Evolutionary conservation across 176 grass and related monocot species (phyloP).

Genomic region (barley (Hordeum vulgare)): DNA sequence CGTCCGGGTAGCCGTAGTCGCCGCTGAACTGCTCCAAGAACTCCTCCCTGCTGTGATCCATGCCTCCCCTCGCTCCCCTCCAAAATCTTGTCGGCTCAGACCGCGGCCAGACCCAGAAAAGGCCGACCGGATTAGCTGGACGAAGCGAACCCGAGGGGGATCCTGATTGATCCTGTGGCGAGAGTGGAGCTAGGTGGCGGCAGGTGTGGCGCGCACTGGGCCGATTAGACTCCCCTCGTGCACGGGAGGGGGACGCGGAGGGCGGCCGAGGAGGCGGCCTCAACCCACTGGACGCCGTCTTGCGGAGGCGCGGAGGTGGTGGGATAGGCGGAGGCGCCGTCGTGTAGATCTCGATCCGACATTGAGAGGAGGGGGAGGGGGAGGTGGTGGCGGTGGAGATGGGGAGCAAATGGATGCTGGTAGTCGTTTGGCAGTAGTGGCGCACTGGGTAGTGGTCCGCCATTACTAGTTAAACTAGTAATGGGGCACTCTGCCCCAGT

Average conservation of each 20-base stretch:
- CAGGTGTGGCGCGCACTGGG: neutral
- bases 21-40: slow-evolving; percentile 55
- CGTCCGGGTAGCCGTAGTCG: slow-evolving; percentile 74
- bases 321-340: no score
- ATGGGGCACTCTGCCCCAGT: no score
- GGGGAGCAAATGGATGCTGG: no score
- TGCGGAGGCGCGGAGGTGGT: no score
- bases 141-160: neutral
- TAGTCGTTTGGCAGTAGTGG: no score
- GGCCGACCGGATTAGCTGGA: neutral
- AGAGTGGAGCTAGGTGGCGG: neutral
- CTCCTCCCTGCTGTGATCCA: slow-evolving; percentile 40
- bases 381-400: no score
- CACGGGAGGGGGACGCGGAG: neutral
- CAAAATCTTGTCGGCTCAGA: neutral
- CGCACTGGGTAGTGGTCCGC: no score
- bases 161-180: neutral
- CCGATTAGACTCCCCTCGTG: neutral
- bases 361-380: no score
- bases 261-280: no score
- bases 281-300: no score
- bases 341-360: no score
- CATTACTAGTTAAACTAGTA: no score
- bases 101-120: neutral
- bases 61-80: neutral